Percentiles rank a stretch among this genome's conserved stretches.
phyloP scores from a whole-genome alignment of 2,329 filamentous ascomycete species.

The Grosmannia serpens region DNA sequence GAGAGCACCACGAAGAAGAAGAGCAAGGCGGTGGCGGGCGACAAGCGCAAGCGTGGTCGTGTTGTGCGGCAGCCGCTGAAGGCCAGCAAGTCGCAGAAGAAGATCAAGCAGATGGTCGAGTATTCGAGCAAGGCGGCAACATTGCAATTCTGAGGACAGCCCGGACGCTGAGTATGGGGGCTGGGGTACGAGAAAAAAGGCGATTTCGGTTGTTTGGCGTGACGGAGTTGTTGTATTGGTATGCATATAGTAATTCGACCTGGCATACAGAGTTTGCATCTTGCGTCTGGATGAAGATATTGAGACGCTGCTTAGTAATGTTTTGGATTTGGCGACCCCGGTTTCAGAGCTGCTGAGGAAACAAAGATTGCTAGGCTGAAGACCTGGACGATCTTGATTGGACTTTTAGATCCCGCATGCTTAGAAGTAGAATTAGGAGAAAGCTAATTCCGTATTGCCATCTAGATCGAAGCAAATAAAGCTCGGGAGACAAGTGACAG shows the following conservation, averaged over 20 bases:
- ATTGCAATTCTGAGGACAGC: neutral
- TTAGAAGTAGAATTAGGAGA: neutral
- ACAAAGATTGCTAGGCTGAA: neutral
- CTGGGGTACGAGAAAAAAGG: neutral
- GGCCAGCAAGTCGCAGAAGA: slow-evolving; percentile 21
- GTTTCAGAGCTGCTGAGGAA: neutral
- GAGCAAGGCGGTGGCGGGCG: slow-evolving; percentile 49
- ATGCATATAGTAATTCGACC: neutral
- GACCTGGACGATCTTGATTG: neutral
- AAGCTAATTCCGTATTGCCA: neutral
- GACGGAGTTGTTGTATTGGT: neutral
- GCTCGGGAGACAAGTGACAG: too few relatives aligned
- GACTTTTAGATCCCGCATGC: neutral
- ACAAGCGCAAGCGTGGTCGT: slow-evolving; percentile 40
- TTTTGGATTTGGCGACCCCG: neutral
- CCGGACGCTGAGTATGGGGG: neutral
- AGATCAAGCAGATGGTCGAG: slow-evolving; percentile 12
- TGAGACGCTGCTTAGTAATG: neutral
- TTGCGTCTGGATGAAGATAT: too few relatives aligned
- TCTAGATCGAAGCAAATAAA: neutral
- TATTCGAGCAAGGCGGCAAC: neutral
- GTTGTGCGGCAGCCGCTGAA: slow-evolving; percentile 40
- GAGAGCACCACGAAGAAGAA: slow-evolving; percentile 28
- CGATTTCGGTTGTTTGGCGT: neutral
- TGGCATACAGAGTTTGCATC: too few relatives aligned